Base-by-base conservation (phyloP, 495 filamentous ascomycete genomes). In the Daldinia loculata region DNA sequence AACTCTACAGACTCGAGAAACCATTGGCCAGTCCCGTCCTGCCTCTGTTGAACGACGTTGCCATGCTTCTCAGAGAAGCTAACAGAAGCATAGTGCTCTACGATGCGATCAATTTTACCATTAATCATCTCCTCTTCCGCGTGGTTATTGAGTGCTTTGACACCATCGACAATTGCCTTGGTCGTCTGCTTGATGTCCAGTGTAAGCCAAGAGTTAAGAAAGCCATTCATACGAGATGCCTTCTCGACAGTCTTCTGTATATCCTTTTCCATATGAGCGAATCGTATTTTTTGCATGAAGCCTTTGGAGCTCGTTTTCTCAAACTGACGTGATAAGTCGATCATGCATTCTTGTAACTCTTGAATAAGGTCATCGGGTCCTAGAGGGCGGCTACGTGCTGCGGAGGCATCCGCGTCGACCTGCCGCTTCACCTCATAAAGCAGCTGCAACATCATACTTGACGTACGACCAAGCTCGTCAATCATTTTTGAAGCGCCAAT, bases 1-100 rank as follows among this genome's bases (percentile, higher is more conserved):
- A 80, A 81, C 30, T 81, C 76, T 7, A 50, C 2, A 0, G 77
- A 77, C 14, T 79, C 59, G 2, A 83, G 58, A 48, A 84, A 78
- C 81, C 82, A 84, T 32, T 73, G 72, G 8, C 78, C 79, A 2
- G 82, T 82, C 15, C 75, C 81, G 34, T 74, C 60, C 34, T 80
- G 78, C 63, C 79, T 69, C 24, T 70, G 65, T 22, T 52, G 61
- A 43, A 83, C 67, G 51, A 75, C 69, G 58, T 79, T 79, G 26
- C 58, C 65, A 26, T 83, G 79, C 51, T 81, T 76, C 22, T 70
- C 52, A 9, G 69, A 71, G 51, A 70, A 76, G 24, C 73, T 66
- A 15, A 75, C 55, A 6, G 71, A 66, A 4, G 76, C 66, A 48
- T 63, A 66, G 63, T 74, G 73, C 14, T 75, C 45, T 9, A 77